These are phyloP conservation scores for Aspergillus funiculosus DNA, from an alignment of 495 filamentous ascomycete species.

Conservation along the genomic window DNA sequence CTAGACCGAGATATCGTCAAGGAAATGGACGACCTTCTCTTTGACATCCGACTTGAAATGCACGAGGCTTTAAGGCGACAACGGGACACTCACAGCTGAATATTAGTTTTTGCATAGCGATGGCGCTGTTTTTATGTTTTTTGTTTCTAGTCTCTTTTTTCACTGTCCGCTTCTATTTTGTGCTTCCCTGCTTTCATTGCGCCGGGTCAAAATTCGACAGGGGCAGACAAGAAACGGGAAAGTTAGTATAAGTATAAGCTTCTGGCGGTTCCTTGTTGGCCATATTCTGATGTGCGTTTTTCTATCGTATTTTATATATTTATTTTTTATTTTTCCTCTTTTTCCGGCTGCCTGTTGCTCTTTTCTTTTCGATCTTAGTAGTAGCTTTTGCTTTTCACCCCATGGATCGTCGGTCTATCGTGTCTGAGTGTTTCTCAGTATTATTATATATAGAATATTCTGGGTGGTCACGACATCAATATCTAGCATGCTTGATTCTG, in stretches of 20 bases:
- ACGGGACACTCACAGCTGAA: constrained; percentile 4
- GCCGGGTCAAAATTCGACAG: too few relatives aligned
- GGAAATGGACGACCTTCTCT: constrained; percentile 60
- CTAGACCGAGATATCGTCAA: constrained; percentile 49
- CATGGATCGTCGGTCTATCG: too few relatives aligned
- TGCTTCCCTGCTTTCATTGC: background rate
- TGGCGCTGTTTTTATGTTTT: constrained; percentile 32
- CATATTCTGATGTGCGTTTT: too few relatives aligned
- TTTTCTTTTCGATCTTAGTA: background rate
- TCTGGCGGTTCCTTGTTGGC: background rate
- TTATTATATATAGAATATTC: too few relatives aligned
- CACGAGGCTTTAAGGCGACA: constrained; percentile 54
- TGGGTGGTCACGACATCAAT: too few relatives aligned
- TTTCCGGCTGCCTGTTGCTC: background rate
- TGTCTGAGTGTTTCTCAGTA: too few relatives aligned
- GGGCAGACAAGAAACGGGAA: too few relatives aligned
- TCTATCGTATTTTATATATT: too few relatives aligned
- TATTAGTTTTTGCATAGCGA: constrained; percentile 39
- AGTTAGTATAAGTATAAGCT: background rate
- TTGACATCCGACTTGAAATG: constrained; percentile 59
- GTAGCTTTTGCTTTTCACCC: too few relatives aligned
- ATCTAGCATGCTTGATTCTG: too few relatives aligned
- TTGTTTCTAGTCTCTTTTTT: constrained; percentile 14
- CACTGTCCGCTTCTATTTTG: constrained; percentile 6
- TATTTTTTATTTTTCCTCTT: background rate